Evolutionary conservation across 805 yeast species (phyloP).

Genomic region (Starmerella potacharoeniae): DNA sequence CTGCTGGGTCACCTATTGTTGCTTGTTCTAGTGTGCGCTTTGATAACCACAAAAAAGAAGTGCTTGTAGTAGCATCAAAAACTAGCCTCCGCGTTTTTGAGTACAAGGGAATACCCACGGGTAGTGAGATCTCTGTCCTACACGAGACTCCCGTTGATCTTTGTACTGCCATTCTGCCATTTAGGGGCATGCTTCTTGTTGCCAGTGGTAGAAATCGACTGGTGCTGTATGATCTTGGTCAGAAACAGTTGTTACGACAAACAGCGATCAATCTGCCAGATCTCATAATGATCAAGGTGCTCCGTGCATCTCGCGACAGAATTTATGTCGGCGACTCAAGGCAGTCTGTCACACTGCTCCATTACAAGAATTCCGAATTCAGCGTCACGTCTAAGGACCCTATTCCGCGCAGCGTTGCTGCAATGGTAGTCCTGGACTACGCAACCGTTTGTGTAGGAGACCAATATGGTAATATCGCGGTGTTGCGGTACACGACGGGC

Average conservation of each 20-base stretch:
- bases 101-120: conserved; percentile 10
- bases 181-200: conserved; percentile 50
- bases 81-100: neutral
- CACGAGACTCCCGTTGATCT: conserved; percentile 46
- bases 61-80: conserved; percentile 10
- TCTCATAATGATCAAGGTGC: conserved; percentile 40
- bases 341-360: conserved; percentile 49
- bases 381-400: conserved; percentile 60
- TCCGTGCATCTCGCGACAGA: conserved; percentile 46
- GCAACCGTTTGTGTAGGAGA: conserved; percentile 78
- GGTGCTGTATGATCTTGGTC: conserved; percentile 52
- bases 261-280: conserved; percentile 39
- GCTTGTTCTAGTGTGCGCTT: conserved; percentile 1
- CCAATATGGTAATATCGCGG: conserved; percentile 68
- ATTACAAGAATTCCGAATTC: conserved; percentile 41
- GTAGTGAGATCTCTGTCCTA: conserved; percentile 28
- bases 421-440: conserved; percentile 51
- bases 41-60: conserved; percentile 9
- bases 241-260: conserved; percentile 65
- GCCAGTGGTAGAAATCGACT: conserved; percentile 36
- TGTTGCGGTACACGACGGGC: conserved; percentile 35
- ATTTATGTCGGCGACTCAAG: conserved; percentile 62
- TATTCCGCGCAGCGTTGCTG: conserved; percentile 53
- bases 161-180: conserved; percentile 36
- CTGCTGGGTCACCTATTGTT: neutral